Conservation (phyloP, 2,329 filamentous ascomycete genomes). For the Pyrenochaeta sp. region DNA sequence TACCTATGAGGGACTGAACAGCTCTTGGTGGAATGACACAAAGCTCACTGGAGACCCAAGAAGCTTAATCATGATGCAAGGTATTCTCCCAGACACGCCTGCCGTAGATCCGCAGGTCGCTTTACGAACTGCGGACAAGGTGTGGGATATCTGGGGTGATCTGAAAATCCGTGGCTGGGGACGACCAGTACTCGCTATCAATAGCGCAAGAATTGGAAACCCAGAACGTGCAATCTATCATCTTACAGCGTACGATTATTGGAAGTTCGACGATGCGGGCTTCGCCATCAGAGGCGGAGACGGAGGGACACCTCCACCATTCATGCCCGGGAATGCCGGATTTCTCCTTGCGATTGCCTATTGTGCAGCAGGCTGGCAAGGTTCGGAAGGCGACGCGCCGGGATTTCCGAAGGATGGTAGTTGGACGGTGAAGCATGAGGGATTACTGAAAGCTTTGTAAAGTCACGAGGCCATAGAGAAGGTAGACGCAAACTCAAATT, state of each 20-base stretch:
- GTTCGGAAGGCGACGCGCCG: conserved; percentile 42
- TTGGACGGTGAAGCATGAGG: conserved; percentile 32
- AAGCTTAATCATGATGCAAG: conserved; percentile 37
- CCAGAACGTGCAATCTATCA: conserved; percentile 38
- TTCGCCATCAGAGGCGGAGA: conserved; percentile 62
- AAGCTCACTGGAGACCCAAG: conserved; percentile 34
- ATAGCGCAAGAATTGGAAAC: conserved; percentile 34
- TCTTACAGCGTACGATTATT: conserved; percentile 59
- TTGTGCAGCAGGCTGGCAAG: conserved; percentile 64
- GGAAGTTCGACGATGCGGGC: conserved; percentile 61
- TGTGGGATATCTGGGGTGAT: conserved; percentile 40
- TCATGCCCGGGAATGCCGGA: conserved; percentile 61
- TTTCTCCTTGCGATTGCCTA: conserved; percentile 61
- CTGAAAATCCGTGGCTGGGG: conserved; percentile 39
- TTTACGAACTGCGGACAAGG: conserved; percentile 30
- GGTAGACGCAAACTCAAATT: too few species aligned
- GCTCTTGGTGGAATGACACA: conserved; percentile 34
- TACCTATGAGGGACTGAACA: conserved; percentile 60
- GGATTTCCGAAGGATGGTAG: conserved; percentile 31
- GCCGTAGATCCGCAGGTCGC: conserved; percentile 32
- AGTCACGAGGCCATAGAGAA: too few species aligned
- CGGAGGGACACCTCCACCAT: conserved; percentile 62
- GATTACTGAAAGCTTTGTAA: conserved; percentile 25
- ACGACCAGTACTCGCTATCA: conserved; percentile 39
- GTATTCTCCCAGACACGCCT: conserved; percentile 33